Base-by-base conservation (phyloP, 306 rosid species). In the Senna tora region DNA sequence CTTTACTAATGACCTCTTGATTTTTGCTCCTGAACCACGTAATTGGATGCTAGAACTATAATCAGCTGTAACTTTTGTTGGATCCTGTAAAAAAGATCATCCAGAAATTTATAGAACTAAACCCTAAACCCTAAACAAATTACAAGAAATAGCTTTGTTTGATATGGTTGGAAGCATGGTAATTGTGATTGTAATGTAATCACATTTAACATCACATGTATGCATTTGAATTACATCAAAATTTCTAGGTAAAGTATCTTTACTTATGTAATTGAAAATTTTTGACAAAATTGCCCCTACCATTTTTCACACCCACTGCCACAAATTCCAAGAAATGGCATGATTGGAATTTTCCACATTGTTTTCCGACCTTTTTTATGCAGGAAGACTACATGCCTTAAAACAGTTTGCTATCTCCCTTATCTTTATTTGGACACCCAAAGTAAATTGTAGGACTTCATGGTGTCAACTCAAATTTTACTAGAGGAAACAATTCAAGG, bases 1-100 rank as follows among this genome's bases (percentile, higher is more conserved):
- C 67, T 74, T 86, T 57, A 80, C 75, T 63, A 82, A 71, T 25
- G 92, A 85, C 83, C 94, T 88, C 84, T 94, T 94, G 62, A 94
- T 85, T 85, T 94, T 94, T 63, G 88, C 96, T 46, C 97, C 99
- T 59, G 95, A 87, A 71, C 95, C 92, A 76, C 71, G 82, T 56
- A 72, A 75, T 49, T 70, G 88, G 73, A 79, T 71, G 79, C 83
- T 81, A 47, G 92, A 86, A 79, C 64, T 39, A 70, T 73, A 73
- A 66, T 89, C 92, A 80, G 80, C 82, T 65, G 75, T 39, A 69
- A 77, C 74, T 65, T 75, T 84, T 10, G 80, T 46, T 2, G 84
- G 81, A 80, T 81, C 88, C 97, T 89, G 79, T 20, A 28, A 58
- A 69, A 34, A 32, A 74, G n/a, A 30, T 64, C 25, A 65, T 69